Base-by-base conservation (phyloP, 331 rosid genomes). In the Cucumis variabilis region DNA sequence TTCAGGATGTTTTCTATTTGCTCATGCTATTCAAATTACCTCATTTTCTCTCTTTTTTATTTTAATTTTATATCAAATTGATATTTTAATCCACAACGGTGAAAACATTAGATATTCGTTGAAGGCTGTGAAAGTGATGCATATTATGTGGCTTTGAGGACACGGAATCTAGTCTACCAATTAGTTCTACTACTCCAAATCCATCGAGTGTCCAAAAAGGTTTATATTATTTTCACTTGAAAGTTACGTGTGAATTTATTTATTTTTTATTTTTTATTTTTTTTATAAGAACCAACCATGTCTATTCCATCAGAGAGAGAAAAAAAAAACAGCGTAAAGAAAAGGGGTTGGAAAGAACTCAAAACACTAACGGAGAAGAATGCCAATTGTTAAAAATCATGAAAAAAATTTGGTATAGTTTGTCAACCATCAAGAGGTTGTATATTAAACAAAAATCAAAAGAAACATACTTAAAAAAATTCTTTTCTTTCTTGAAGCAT, bases 71-170 rank as follows among this genome's bases (percentile, higher is more conserved):
- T 82, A 60, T 82, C 21, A 58, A 82, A 21, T 82, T 82, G 72
- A 70, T 74, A n/a, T 83, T 66, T 46, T 77, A n/a, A 63, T 63
- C 11, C 27, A 16, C 53, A 11, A 50, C 55, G 67, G 72, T 83
- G 77, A 85, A 86, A 88, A 89, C 84, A 89, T 76, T 90, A 97
- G 99, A 89, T 95, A 86, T 93, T 98, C 99, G 5, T 89, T 95
- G 93, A 97, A 97, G 91, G 97, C 99, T 89, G 99, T 48, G 53
- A 48, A 48, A 89, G 99, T 96, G 81, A 97, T 97, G 98, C 98
- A 94, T 51, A 80, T 94, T n/a, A n/a, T 28, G 99, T 94, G 91
- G 98, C 99, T 50, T 87, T 93, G 86, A 91, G 98, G 92, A 95
- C 96, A 95, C 96, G 7, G 98, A 95, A 87, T 93, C 95, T 69